These are phyloP conservation scores for Xylariomycetidae sp. DNA, from an alignment of 2,329 filamentous ascomycete genomes.

Conservation along the genomic window DNA sequence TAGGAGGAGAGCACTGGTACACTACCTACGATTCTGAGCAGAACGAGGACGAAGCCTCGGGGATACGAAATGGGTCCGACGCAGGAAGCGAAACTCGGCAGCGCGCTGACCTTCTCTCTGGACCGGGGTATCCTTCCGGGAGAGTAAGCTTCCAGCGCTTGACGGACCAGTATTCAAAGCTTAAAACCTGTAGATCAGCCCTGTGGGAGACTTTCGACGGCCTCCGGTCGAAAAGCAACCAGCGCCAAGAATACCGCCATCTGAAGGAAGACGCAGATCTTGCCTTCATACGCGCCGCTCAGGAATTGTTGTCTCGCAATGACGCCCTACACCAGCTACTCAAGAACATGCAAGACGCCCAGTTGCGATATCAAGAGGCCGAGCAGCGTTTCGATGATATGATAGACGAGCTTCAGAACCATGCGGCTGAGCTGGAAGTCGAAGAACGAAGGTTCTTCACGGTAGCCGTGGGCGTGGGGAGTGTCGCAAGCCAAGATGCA, in stretches of 20 bases:
- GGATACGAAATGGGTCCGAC: too few relatives aligned
- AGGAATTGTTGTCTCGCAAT: slow-evolving; percentile 14
- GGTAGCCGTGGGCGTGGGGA: slow-evolving; percentile 13
- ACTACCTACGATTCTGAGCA: too few relatives aligned
- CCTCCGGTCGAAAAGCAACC: slow-evolving; percentile 14
- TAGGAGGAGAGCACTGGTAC: too few relatives aligned
- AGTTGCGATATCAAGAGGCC: slow-evolving; percentile 16
- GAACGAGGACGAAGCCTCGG: too few relatives aligned
- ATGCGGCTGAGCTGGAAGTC: slow-evolving; percentile 15
- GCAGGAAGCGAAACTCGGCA: too few relatives aligned
- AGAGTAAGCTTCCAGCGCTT: too few relatives aligned
- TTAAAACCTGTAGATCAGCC: slow-evolving; percentile 13
- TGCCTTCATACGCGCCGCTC: slow-evolving; percentile 21
- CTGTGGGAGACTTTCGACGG: slow-evolving; percentile 15
- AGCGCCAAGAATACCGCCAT: slow-evolving; percentile 18
- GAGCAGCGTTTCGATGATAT: slow-evolving; percentile 23
- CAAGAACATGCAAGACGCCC: slow-evolving; percentile 16
- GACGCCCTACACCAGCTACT: slow-evolving; percentile 18
- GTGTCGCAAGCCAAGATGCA: slow-evolving; percentile 6
- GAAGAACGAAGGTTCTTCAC: slow-evolving; percentile 22
- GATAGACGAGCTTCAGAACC: slow-evolving; percentile 22
- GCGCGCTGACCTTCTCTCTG: too few relatives aligned
- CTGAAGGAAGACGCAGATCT: slow-evolving; percentile 18
- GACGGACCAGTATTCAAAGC: slow-evolving; percentile 13
- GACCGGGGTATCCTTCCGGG: too few relatives aligned